Base-by-base conservation (phyloP, 495 filamentous ascomycete species). In the Podospora australis region DNA sequence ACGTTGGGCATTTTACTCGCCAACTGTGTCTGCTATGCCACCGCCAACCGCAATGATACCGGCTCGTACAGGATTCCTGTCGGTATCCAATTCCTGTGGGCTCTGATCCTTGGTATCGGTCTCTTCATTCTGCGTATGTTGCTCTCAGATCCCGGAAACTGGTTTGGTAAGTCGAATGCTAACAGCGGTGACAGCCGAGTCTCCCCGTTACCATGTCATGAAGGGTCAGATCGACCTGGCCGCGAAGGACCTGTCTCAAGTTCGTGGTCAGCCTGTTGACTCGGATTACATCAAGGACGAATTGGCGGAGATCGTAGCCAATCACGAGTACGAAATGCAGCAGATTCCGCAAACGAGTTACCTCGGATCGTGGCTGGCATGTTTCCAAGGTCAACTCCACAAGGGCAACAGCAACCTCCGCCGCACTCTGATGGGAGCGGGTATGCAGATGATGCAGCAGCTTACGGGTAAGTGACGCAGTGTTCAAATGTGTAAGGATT, bases 151-250 rank as follows among this genome's bases (percentile, higher is more conserved):
- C 22, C 16, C 22, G 14, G 1, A 35, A 45, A 8, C 8, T 10
- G 23, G 13, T 20, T 20, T 30, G 34, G 6, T 16, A 23, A 43
- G 5, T 19, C 10, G 40, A 10, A 23, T 24, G 19, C 40, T 25
- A 16, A 25, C 40, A n/a, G 6, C 28, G 40, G 14, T n/a, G n/a
- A 1, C 22, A 65, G 63, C 87, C 28, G 87, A 94, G 50, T 88
- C 88, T 0, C 87, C 87, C 8, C 83, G 87, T 43, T 94, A 77
- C 71, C 74, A 82, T 52, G 85, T 94, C 67, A 88, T 85, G 71
- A 74, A 79, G 46, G 84, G 81, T 50, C 70, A 78, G 46, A 69
- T 84, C 49, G 78, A 84, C 28, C 59, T 65, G 26, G 87, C 87
- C 21, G 73, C 74, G 35, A 74, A 71, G 48, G 62, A 77, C 2